Evolutionary conservation across 768 basidiomycete species (phyloP), one percentile per base, ranked within the genome.

Genomic region (Gautieria morchelliformis): DNA sequence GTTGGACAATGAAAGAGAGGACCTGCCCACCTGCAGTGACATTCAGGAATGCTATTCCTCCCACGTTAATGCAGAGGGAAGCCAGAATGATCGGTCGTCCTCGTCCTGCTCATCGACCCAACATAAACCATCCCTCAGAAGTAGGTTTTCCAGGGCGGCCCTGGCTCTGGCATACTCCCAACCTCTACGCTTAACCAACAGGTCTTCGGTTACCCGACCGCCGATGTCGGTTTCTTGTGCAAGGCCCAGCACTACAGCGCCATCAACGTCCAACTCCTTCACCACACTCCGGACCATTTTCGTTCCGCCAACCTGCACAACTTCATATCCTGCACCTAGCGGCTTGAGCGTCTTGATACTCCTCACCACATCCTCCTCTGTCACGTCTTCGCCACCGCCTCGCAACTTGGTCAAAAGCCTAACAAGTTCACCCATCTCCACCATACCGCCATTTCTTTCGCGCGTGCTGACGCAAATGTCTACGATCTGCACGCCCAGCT

Each of bases 401-500:
- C 95, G 78, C 41, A 97, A 72, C 68, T 82, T 84, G 61, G 79
- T 80, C 57, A 99, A 81, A 57, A 91, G 76, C 53, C 87, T 72
- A 24, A 96, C 73, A 45, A 98, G 76, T 68, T 98, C 93, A 6
- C 77, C 76, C 76, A 98, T 80, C 65, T 89, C 87, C 49, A 99
- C 91, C 53, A 99, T 71, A 0, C 96, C 96, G 0, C 96, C 96
- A 64, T 97, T 97, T 46, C 85, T 75, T 62, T 89, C 88, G 57
- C 92, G 76, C 15, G 89, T 93, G 72, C 81, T 87, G 46, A 93
- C 86, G 64, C 91, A 93, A 44, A 93, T 79, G 67, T 93, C 92
- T 52, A 96, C 91, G 60, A 95, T 88, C 73, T 95, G 95, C 40
- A 97, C 92, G 10, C 93, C 92, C 6, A 98, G 80, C 65, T 96